These are phyloP conservation scores for Talaromyces wortmannii DNA, from an alignment of 495 filamentous ascomycete species.

Conservation along the genomic window DNA sequence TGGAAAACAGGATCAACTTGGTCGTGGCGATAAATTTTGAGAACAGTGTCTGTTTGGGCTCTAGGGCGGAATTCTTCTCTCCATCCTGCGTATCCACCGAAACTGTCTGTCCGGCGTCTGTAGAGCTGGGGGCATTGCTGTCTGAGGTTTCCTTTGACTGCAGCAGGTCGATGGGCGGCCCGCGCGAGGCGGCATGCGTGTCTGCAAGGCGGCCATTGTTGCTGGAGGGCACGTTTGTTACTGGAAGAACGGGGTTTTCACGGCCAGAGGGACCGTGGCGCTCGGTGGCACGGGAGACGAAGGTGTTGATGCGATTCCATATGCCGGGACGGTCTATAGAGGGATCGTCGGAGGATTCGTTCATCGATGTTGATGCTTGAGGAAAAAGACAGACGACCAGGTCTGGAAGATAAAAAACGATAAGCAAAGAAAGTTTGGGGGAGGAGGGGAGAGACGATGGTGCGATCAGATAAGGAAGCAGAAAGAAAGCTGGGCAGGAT, in stretches of 20 bases:
- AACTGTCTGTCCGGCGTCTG: neutral
- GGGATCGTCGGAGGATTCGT: conserved; percentile 4
- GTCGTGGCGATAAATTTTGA: conserved; percentile 41
- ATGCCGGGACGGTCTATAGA: conserved; percentile 6
- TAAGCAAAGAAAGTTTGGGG: neutral
- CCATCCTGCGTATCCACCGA: conserved; percentile 5
- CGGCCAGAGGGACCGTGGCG: neutral
- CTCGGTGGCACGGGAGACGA: neutral
- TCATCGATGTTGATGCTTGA: conserved; percentile 4
- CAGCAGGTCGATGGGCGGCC: neutral
- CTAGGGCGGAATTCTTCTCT: conserved; percentile 9
- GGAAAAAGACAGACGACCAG: neutral
- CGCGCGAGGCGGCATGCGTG: neutral
- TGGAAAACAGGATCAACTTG: conserved; percentile 52
- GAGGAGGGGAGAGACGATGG: neutral
- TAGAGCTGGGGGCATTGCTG: neutral
- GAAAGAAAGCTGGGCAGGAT: too few species aligned
- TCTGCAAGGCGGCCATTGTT: neutral
- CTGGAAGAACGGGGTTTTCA: conserved; percentile 1
- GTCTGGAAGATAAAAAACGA: neutral
- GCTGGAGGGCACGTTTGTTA: neutral
- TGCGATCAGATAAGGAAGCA: neutral
- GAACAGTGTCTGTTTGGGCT: conserved; percentile 31
- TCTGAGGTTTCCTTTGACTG: neutral
- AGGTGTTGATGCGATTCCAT: conserved; percentile 5